A percentile compares a stretch with the other conserved stretches of the same genome.
Conservation (phyloP, 2,329 filamentous ascomycete species). For the Fusarium xyrophilum region DNA sequence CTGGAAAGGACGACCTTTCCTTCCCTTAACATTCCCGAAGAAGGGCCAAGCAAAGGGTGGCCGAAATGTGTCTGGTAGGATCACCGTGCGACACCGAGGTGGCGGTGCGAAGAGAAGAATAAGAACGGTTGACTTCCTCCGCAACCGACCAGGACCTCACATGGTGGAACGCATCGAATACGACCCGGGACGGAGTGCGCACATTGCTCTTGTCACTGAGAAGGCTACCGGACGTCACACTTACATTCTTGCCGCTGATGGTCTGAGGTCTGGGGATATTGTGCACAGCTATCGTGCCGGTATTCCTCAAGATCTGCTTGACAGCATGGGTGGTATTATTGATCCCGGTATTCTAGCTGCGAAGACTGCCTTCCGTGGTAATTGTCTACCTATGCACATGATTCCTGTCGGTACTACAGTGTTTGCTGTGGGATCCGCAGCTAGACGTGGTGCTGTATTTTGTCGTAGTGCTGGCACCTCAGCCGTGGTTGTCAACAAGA, state of each 20-base stretch:
- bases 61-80: conserved; percentile 82
- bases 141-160: conserved; percentile 80
- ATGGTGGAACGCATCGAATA: conserved; percentile 94
- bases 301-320: conserved; percentile 84
- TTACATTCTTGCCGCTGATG: conserved; percentile 95
- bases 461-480: conserved; percentile 95
- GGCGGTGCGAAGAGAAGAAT: conserved; percentile 93
- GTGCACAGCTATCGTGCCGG: conserved; percentile 92
- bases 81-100: conserved; percentile 90
- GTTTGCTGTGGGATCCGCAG: conserved; percentile 83
- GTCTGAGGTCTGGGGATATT: conserved; percentile 87
- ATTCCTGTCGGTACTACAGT: conserved; percentile 93
- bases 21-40: conserved; percentile 86
- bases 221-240: conserved; percentile 76
- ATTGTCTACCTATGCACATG: conserved; percentile 95
- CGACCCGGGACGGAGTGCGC: conserved; percentile 89
- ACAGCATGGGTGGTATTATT: conserved; percentile 89
- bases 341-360: conserved; percentile 96
- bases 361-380: conserved; percentile 91
- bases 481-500: conserved; percentile 87
- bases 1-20: conserved; percentile 88
- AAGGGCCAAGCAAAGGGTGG: conserved; percentile 93
- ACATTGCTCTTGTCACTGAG: conserved; percentile 86
- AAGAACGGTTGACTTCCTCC: conserved; percentile 86
- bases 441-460: conserved; percentile 80